Conservation (phyloP, 768 basidiomycete species). For the Serendipita sp. region DNA sequence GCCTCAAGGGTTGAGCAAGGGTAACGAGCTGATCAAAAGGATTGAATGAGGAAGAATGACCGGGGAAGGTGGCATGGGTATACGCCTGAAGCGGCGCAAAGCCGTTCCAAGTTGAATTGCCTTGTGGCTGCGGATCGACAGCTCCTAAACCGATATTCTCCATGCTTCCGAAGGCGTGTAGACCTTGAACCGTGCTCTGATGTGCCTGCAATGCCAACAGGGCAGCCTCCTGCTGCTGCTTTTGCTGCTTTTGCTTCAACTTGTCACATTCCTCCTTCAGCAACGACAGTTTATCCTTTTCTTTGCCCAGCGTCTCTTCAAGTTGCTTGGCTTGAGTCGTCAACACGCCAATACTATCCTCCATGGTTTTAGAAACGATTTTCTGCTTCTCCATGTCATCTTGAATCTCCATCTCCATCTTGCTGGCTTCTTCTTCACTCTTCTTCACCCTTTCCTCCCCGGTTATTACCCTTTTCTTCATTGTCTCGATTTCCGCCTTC, state of each 20-base stretch:
- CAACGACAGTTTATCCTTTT: slow-evolving; percentile 41
- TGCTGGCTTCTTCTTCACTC: slow-evolving; percentile 23
- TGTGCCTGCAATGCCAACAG: not conserved
- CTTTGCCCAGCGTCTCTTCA: slow-evolving; percentile 50
- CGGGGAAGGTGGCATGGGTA: not conserved
- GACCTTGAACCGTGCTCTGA: not conserved
- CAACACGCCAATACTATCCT: slow-evolving; percentile 48
- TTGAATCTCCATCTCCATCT: slow-evolving; percentile 28
- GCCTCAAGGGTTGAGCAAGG: not conserved
- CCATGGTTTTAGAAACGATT: slow-evolving; percentile 44
- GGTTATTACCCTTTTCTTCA: slow-evolving; percentile 37
- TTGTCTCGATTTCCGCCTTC: slow-evolving; percentile 40
- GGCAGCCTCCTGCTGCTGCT: slow-evolving; percentile 12
- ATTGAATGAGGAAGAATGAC: slow-evolving; percentile 3
- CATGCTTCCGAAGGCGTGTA: not conserved
- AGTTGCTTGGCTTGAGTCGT: slow-evolving; percentile 53
- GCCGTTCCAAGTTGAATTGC: not conserved
- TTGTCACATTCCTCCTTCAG: slow-evolving; percentile 43
- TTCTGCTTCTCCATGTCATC: slow-evolving; percentile 37
- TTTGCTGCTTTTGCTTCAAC: slow-evolving; percentile 20
- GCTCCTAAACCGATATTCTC: not conserved
- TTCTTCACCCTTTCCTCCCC: slow-evolving; percentile 35
- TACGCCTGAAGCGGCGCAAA: not conserved
- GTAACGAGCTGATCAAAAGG: not conserved
- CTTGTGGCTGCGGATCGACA: not conserved